Percentiles rank a stretch among this genome's conserved stretches.
Evolutionary conservation across 805 yeast genomes (phyloP).

Genomic region (Barnettozyma siamensis): DNA sequence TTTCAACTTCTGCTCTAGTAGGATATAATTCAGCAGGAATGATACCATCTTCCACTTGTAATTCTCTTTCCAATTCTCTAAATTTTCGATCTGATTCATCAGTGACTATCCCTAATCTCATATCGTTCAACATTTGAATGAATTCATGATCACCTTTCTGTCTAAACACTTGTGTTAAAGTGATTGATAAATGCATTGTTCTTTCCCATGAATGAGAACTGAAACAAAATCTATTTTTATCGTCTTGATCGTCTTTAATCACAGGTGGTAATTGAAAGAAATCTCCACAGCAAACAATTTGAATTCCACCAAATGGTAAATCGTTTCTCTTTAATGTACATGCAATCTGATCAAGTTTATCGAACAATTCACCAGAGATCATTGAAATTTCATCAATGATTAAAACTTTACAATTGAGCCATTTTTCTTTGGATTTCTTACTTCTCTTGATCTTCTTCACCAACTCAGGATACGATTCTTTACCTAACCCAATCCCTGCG

Average conservation of each 20-base stretch:
- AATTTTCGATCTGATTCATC: slow-evolving; percentile 45
- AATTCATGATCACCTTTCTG: slow-evolving; percentile 70
- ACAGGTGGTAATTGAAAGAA: slow-evolving; percentile 82
- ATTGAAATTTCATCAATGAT: slow-evolving; percentile 76
- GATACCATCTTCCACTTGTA: slow-evolving; percentile 48
- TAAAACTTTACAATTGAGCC: slow-evolving; percentile 54
- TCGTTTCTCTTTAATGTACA: slow-evolving; percentile 38
- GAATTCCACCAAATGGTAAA: slow-evolving; percentile 76
- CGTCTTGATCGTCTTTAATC: slow-evolving; percentile 27
- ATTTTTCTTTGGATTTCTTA: slow-evolving; percentile 42
- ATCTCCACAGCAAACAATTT: slow-evolving; percentile 72
- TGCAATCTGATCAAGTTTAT: slow-evolving; percentile 59
- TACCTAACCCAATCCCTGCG: slow-evolving; percentile 73
- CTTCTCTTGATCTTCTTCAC: slow-evolving; percentile 49
- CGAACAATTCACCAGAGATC: slow-evolving; percentile 66
- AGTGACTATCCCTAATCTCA: slow-evolving; percentile 58
- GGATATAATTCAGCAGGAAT: slow-evolving; percentile 73
- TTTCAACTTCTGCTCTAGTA: slow-evolving; percentile 65
- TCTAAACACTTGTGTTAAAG: slow-evolving; percentile 62
- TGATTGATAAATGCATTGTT: slow-evolving; percentile 50
- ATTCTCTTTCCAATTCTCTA: slow-evolving; percentile 42
- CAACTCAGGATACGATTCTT: slow-evolving; percentile 41
- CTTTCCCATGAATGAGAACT: slow-evolving; percentile 58
- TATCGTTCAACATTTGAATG: slow-evolving; percentile 68
- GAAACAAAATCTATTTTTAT: slow-evolving; percentile 49